Evolutionary conservation across 208 protist species (phyloP), one percentile per base, ranked within the genome.

Genomic region (Leishmania mexicana): DNA sequence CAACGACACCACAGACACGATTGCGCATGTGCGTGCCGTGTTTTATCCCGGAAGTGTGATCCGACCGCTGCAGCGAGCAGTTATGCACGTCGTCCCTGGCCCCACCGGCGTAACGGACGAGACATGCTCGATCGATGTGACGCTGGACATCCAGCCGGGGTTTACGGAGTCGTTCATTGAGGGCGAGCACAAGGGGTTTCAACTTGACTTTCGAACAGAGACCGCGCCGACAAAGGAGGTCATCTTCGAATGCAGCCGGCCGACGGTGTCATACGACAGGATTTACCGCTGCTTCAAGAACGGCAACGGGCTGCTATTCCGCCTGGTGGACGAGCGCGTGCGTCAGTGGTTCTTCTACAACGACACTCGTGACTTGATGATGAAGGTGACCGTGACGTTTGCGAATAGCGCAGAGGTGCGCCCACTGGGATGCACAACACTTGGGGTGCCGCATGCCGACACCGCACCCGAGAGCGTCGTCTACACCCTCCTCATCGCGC

Each of bases 281-380:
- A 86, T 97, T 42, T 97, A 94, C 81, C 88, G 88, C 82, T 94
- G 90, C 88, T 94, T 94, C 83, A 92, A 94, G 83, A 81, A 92
- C 72, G 90, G 90, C 72, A 94, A 94, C 57, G 90, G 90, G 19
- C 86, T 94, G 38, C 84, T 94, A 62, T 94, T 94, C 80, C 88
- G 90, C 40, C 84, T 94, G n/a, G 90, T 94, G 54, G 84, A 92
- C 54, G 75, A 86, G 62, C 80, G 68, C n/a, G 49, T 54, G 3
- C 75, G 81, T 0, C 71, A 28, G 28, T 94, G 90, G 89, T 79
- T 68, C 76, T 94, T 94, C 64, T 92, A 92, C 87, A 94, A 94
- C 80, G 90, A 94, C 82, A 94, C 90, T 19, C 21, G 47, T 0
- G 80, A 88, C 28, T 90, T 91, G 76, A 74, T 90, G 65, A 94